Evolutionary conservation across 1,139 yeast species (phyloP).

Genomic region (Yamadazyma diddensiae): DNA sequence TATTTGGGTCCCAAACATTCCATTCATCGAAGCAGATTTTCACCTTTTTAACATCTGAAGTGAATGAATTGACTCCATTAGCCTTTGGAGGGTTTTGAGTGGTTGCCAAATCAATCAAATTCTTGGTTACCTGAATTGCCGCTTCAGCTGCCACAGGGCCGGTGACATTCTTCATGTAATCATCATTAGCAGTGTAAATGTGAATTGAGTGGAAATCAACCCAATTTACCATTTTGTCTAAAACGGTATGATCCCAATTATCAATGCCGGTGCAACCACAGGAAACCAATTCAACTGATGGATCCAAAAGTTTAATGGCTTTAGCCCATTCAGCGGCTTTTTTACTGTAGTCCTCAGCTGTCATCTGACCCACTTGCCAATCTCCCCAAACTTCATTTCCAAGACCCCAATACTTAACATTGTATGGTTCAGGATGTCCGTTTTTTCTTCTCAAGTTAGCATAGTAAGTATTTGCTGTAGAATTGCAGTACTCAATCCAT

Average conservation of each 20-base stretch:
- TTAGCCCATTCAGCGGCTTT: slow-evolving; percentile 31
- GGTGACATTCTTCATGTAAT: slow-evolving; percentile 24
- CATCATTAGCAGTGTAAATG: slow-evolving; percentile 24
- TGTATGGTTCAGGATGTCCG: slow-evolving; percentile 29
- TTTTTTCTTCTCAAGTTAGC: slow-evolving; percentile 23
- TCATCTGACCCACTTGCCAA: slow-evolving; percentile 33
- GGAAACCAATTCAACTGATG: slow-evolving; percentile 21
- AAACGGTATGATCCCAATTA: slow-evolving; percentile 26
- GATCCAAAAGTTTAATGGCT: slow-evolving; percentile 28
- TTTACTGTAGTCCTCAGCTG: slow-evolving; percentile 24
- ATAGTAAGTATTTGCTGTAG: slow-evolving; percentile 25
- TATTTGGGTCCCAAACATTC: slow-evolving; percentile 34
- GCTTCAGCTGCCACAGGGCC: slow-evolving; percentile 29
- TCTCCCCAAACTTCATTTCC: slow-evolving; percentile 35
- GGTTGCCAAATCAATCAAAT: slow-evolving; percentile 26
- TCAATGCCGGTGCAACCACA: slow-evolving; percentile 27
- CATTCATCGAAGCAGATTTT: slow-evolving; percentile 33
- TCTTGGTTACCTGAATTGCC: slow-evolving; percentile 24
- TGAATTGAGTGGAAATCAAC: slow-evolving; percentile 30
- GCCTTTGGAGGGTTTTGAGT: slow-evolving; percentile 14
- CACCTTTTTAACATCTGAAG: slow-evolving; percentile 13
- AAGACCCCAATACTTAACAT: slow-evolving; percentile 32
- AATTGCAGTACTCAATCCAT: slow-evolving; percentile 32
- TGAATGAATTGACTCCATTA: slow-evolving; percentile 10
- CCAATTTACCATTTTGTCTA: slow-evolving; percentile 21